Base-by-base conservation (phyloP, 2,329 filamentous ascomycete genomes). In the Fusarium bulbicola region DNA sequence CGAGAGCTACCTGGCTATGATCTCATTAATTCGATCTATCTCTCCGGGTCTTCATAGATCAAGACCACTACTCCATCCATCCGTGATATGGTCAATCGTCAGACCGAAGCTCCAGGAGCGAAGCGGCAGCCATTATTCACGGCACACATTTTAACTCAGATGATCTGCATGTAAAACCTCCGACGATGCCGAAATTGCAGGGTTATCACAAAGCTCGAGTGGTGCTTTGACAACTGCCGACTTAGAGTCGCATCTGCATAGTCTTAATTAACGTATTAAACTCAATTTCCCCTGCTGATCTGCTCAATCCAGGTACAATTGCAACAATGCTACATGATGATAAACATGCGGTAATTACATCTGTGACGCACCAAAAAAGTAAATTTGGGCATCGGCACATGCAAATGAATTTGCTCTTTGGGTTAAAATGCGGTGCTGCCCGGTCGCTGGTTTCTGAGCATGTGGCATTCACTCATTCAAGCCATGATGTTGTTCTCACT, bases 231-330 rank as follows among this genome's bases (percentile, higher is more conserved):
- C 21, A 53, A 40, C 36, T 59, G 45, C 36, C 45, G 57, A 40
- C 39, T 34, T 3, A 1, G 2, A 18, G 56, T 58, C 21, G 24
- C 8, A 50, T 28, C 7, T 30, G n/a, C 46, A 32, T 59, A 18
- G 28, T 40, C 26, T 5, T 30, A 47, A 47, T 47, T 34, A 46
- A 36, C 39, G 15, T 28, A 60, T 32, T 32, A 42, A 60, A 60
- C 57, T 60, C 45, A 54, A 60, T 54, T 54, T 34, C 36, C 34
- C 57, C 57, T 40, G 36, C 10, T 14, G n/a, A 59, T 59, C 57
- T 26, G 16, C 24, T n/a, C 30, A 58, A 58, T 16, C 28, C 26
- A n/a, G 36, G 34, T 5, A 36, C 2, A 26, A 26, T 11, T 26
- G 21, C 6, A 28, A 18, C 16, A 37, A 30, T 37, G 42, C 32